Base-by-base conservation (phyloP, 2,329 filamentous ascomycete genomes). In the Akanthomyces uredinophilus region DNA sequence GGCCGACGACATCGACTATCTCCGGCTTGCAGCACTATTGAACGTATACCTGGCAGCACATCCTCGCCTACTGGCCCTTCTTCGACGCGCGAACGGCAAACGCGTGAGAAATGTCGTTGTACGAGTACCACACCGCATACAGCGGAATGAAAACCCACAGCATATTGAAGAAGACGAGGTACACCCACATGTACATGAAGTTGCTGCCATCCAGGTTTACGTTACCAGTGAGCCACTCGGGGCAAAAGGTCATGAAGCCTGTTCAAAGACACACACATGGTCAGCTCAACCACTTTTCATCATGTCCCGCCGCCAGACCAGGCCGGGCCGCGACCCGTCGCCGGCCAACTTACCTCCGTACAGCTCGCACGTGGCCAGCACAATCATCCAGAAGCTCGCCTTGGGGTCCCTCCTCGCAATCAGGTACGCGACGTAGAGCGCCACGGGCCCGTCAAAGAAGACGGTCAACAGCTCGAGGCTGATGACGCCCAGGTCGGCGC, bases 191-290 rank as follows among this genome's bases (percentile, higher is more conserved):
- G 68, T 87, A 87, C 84, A 89, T 87, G 67, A 84, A 87, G 73
- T 88, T 89, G 74, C 80, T 85, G 20, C 79, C 79, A 71, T 88
- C 84, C 63, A 89, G 81, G 69, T 87, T 87, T 65, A 80, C 70
- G 70, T 81, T 88, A 57, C 80, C 81, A 2, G 80, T 83, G 14
- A 89, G 75, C 87, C 87, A 89, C 73, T 89, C 87, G 14, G 87
- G 87, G 72, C 83, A 86, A 70, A 89, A 89, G 0, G 87, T 89
- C 83, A 89, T 88, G 75, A 86, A 89, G 20, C 86, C 83, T 85
- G n/a, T n/a, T n/a, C n/a, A n/a, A 44, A n/a, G 16, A 11, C 6
- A 16, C 24, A 18, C 13, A 16, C n/a, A n/a, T n/a, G n/a, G 22
- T 59, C 13, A 46, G 39, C 14, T 29, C 51, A 46, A 22, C 49